Evolutionary conservation across 148 eudicot species (phyloP).

Genomic region (Tetragonia tetragonoides): DNA sequence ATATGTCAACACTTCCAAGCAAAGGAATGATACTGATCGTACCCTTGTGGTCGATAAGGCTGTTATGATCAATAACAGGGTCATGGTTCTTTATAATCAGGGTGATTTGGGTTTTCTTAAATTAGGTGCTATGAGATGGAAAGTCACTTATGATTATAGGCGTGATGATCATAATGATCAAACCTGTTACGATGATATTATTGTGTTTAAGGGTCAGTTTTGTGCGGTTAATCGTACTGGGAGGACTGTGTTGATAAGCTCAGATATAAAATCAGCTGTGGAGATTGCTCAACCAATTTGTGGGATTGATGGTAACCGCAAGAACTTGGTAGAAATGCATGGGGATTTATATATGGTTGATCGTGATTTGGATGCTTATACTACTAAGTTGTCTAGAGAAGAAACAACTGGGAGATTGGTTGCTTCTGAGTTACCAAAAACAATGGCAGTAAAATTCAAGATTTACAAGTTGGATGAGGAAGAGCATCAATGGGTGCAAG

Average conservation of each 20-base stretch:
- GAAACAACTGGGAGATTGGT: neutral
- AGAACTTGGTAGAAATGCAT: neutral
- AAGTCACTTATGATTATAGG: constrained; percentile 5
- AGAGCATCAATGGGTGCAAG: neutral
- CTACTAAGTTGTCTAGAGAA: neutral
- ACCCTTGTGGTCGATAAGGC: constrained; percentile 7
- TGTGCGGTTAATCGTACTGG: constrained; percentile 1
- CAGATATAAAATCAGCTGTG: neutral
- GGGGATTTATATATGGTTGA: constrained; percentile 10
- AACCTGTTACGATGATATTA: constrained; percentile 6
- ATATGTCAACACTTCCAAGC: neutral
- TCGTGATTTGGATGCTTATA: constrained; percentile 4
- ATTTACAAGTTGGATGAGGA: neutral
- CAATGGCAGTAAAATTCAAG: constrained; percentile 7
- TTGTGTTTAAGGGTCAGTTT: neutral
- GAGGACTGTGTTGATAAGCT: neutral
- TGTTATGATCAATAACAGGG: neutral
- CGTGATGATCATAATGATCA: neutral
- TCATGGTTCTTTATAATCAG: constrained; percentile 11
- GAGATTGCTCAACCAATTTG: neutral
- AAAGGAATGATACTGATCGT: neutral
- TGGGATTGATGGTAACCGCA: neutral
- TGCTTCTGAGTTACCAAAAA: neutral
- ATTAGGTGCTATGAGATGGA: constrained; percentile 6
- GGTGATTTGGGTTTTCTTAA: constrained; percentile 7